Percentiles rank a stretch among this genome's conserved stretches.
phyloP scores from a whole-genome alignment of 805 yeast species.

The Priceomyces haplophilus region DNA sequence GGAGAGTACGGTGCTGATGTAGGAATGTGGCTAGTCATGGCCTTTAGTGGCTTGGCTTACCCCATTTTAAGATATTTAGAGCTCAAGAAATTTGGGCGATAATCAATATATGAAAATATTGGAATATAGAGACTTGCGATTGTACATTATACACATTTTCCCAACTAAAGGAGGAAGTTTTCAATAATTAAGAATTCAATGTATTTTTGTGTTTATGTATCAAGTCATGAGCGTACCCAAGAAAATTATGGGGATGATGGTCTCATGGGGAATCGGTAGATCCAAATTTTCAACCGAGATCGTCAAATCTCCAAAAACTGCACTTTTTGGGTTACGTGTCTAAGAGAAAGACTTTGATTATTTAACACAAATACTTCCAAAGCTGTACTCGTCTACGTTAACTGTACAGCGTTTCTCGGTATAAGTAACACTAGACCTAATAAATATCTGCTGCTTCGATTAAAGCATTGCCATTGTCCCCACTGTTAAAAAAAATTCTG shows the following conservation, averaged over 20 bases:
- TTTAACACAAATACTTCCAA: neutral
- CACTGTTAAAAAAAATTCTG: constrained; percentile 6
- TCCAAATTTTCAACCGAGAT: constrained; percentile 2
- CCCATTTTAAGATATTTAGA: constrained; percentile 68
- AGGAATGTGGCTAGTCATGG: constrained; percentile 79
- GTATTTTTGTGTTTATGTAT: no score
- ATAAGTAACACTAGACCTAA: neutral
- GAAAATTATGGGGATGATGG: no score
- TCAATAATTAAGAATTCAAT: no score
- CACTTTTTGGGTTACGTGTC: constrained; percentile 3
- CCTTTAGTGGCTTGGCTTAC: constrained; percentile 60
- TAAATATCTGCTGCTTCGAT: constrained; percentile 16
- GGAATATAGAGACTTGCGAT: no score
- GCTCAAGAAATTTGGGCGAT: constrained; percentile 44
- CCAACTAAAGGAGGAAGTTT: no score
- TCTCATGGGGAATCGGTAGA: neutral
- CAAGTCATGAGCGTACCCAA: no score
- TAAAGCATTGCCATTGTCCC: constrained; percentile 19
- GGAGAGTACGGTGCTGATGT: constrained; percentile 72
- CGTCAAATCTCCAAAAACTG: constrained; percentile 2
- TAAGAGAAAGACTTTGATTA: neutral
- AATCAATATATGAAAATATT: neutral
- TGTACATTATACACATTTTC: no score
- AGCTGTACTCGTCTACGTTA: neutral
- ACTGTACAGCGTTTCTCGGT: neutral